Evolutionary conservation across 768 basidiomycete species (phyloP).

Genomic region (Lentinula detonsa): DNA sequence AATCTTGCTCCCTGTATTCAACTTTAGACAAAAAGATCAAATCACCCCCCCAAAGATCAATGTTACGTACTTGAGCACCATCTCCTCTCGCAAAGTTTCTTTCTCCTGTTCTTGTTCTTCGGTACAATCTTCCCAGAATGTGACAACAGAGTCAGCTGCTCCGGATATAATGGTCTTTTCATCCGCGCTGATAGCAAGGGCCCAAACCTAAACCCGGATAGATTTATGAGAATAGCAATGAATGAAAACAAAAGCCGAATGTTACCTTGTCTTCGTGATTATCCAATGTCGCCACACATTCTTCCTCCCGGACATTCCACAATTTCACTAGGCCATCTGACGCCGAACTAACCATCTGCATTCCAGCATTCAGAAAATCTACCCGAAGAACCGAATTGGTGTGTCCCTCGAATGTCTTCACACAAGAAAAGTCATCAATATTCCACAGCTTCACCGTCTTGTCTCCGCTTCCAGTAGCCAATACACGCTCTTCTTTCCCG

Average conservation of each 20-base stretch:
- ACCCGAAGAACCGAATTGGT: constrained; percentile 94
- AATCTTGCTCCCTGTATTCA: constrained; percentile 88
- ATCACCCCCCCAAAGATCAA: constrained; percentile 7
- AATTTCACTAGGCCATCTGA: constrained; percentile 95
- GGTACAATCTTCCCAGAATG: constrained; percentile 95
- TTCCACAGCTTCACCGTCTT: constrained; percentile 94
- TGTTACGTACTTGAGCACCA: constrained; percentile 71
- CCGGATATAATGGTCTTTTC: constrained; percentile 86
- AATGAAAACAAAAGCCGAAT: not conserved
- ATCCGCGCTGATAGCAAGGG: constrained; percentile 75
- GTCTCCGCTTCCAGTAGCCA: constrained; percentile 95
- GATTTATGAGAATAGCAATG: not conserved
- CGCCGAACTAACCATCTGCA: constrained; percentile 84
- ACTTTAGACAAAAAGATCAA: not conserved
- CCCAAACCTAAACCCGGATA: constrained; percentile 77
- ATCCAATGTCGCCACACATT: constrained; percentile 84
- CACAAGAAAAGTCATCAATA: constrained; percentile 86
- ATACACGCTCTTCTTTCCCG: constrained; percentile 69
- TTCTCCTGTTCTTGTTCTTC: constrained; percentile 75
- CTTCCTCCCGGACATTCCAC: constrained; percentile 89
- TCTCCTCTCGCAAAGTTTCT: constrained; percentile 62
- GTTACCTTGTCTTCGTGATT: constrained; percentile 94
- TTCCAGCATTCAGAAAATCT: constrained; percentile 78
- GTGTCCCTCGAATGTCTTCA: constrained; percentile 97
- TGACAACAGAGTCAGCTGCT: constrained; percentile 93